Percentiles rank a stretch among this genome's conserved stretches.
Evolutionary conservation across 176 grass and related monocot species (phyloP).

Genomic region (Thalia dealbata): DNA sequence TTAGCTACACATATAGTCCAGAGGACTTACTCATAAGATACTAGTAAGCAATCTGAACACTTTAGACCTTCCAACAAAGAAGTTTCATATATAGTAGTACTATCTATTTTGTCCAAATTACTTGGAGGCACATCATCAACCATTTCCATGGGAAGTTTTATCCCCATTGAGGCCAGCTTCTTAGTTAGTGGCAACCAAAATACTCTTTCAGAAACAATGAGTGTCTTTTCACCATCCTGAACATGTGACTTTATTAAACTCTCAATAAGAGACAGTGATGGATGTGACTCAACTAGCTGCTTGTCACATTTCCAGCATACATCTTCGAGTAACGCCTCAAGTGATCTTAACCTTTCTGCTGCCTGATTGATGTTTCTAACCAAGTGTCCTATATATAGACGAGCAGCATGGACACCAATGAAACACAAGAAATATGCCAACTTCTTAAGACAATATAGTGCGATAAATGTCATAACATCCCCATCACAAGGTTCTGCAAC

Average conservation of each 20-base stretch:
- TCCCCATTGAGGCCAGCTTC: constrained; percentile 52
- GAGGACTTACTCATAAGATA: constrained; percentile 46
- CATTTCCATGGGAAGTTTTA: constrained; percentile 30
- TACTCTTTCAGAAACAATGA: constrained; percentile 47
- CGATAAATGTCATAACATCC: constrained; percentile 39
- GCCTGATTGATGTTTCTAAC: constrained; percentile 33
- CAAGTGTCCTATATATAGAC: constrained; percentile 51
- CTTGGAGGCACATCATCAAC: constrained; percentile 12
- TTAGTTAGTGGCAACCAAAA: constrained; percentile 52
- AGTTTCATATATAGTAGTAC: constrained; percentile 23
- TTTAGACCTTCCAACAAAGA: constrained; percentile 27
- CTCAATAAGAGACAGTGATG: constrained; percentile 44
- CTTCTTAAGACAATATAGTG: constrained; percentile 55
- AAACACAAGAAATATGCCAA: constrained; percentile 68
- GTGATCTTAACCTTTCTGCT: constrained; percentile 41
- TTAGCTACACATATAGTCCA: constrained; percentile 1
- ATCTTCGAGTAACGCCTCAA: constrained; percentile 42
- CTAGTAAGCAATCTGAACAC: constrained; percentile 46
- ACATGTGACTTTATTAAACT: constrained; percentile 36
- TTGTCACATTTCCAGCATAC: constrained; percentile 27
- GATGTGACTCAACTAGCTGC: constrained; percentile 43
- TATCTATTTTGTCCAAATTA: constrained; percentile 23
- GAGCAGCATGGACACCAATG: constrained; percentile 54
- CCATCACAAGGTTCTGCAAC: constrained; percentile 23
- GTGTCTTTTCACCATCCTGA: constrained; percentile 29